Evolutionary conservation across 1,284 basidiomycete species (phyloP), one percentile per base, ranked within the genome.

Genomic region (Rhodotorula sp.): DNA sequence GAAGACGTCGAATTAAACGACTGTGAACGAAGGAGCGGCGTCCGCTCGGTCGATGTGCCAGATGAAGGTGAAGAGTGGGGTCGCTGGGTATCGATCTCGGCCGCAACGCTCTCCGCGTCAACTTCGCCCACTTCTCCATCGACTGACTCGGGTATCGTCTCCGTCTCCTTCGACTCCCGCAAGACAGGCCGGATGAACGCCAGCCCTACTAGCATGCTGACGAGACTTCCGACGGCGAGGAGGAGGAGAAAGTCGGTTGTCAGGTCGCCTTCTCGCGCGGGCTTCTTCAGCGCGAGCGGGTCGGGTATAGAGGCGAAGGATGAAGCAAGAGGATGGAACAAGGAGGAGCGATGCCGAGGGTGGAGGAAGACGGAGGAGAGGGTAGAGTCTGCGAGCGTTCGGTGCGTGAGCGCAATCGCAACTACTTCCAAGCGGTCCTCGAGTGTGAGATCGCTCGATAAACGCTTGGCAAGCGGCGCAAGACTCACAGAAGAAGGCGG

Each of bases 201-300:
- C 17, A 78, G 58, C 2, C 80, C 80, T 29, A 79, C 57, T 24
- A 78, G 46, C 74, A 80, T 80, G 59, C 76, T 76, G 27, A 75
- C n/a, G 55, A 74, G 70, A 49, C 76, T 77, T 1, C 80, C 80
- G 15, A 78, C 62, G 0, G 80, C 77, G 27, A 81, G 77, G 53
- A 78, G 53, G 29, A 79, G 70, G 47, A 81, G 73, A 58, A 81
- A 81, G 34, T 77, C 73, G 15, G 77, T 71, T 17, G 79, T 80
- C 24, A 79, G 75, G 24, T 79, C 80, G 15, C 24, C 7, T 53
- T 32, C n/a, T 44, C 10, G 22, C 46, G 27, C 22, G n/a, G 27
- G 27, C 15, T 10, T 20, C 17, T 20, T n/a, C 22, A 24, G 34
- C 1, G 34, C 27, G 34, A 27, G 19, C 22, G 20, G 27, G n/a